Evolutionary conservation across 305 asterid genomes (phyloP), one percentile per base, ranked within the genome.

Genomic region (Fraxinus floribunda): DNA sequence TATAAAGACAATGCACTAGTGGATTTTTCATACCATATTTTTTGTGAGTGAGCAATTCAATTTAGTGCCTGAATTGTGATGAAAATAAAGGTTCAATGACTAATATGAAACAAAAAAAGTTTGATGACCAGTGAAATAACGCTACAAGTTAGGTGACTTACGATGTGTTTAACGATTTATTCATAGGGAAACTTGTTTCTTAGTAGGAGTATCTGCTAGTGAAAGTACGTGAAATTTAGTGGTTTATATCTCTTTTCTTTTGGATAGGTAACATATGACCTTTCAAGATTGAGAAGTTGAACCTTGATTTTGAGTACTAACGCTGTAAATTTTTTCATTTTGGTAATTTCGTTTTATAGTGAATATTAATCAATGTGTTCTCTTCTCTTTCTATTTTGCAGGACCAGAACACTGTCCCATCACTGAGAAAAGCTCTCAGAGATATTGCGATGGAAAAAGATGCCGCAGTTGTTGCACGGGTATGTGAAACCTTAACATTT

Each of bases 401-500:
- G 99, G 99, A 96, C 83, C 94, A 91, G 83, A 93, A 79, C 85
- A 91, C 94, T 41, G 91, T 96, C 46, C 98, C 99, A 30, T 91
- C 95, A 34, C 87, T 96, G 81, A 89, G 99, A 80, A 96, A 91
- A 90, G 94, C 98, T 84, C 93, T 96, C 80, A 93, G 85, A 92
- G 99, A 96, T 86, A 96, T 96, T 82, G 99, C 98, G 5, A 94
- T 94, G 97, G 99, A 96, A 91, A 96, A 96, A 79, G 99, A 96
- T 92, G 99, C 99, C 68, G 99, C 99, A 82, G 98, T 96, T 85
- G 98, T 96, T 91, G 92, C 98, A 78, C 91, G 97, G 90, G 99
- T 94, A 87, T 34, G 13, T 76, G 64, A 55, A 84, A 81, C 81
- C 83, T 44, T 49, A 36, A 41, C 72, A 30, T 32, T 78, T 18